phyloP scores from a whole-genome alignment of 2,329 filamentous ascomycete species.

The Chaetomium olivaceum region DNA sequence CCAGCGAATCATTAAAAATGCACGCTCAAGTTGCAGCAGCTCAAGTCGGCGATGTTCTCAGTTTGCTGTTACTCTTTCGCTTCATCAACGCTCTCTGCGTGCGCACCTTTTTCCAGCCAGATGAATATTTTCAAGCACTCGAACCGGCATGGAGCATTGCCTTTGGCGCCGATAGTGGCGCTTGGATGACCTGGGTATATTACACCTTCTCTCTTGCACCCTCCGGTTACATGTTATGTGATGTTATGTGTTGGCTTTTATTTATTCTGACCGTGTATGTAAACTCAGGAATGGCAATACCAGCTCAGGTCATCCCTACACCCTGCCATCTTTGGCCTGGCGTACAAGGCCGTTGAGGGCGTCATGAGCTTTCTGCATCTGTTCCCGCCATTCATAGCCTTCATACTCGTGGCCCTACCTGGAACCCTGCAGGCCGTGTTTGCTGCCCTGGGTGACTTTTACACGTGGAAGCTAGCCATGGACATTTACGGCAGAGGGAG shows the following conservation, averaged over 20 bases:
- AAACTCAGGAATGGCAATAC: constrained; percentile 82
- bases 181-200: constrained; percentile 91
- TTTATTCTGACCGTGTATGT: background rate
- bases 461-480: constrained; percentile 79
- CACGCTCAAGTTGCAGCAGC: constrained; percentile 36
- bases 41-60: constrained; percentile 41
- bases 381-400: constrained; percentile 58
- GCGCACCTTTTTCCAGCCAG: constrained; percentile 93
- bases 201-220: constrained; percentile 18
- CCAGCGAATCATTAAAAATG: constrained; percentile 16
- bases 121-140: constrained; percentile 94
- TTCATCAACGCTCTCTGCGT: constrained; percentile 76
- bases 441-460: constrained; percentile 79
- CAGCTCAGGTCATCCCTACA: constrained; percentile 88
- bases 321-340: constrained; percentile 77
- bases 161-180: constrained; percentile 74
- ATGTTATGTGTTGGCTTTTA: background rate
- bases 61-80: constrained; percentile 64
- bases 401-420: constrained; percentile 70
- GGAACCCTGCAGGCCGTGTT: constrained; percentile 74
- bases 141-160: constrained; percentile 91
- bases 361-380: constrained; percentile 57
- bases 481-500: constrained; percentile 69
- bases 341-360: constrained; percentile 65
- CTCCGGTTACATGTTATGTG: background rate